phyloP scores from a whole-genome alignment of 2,329 filamentous ascomycete species.

The Epicoccum sorghinum region DNA sequence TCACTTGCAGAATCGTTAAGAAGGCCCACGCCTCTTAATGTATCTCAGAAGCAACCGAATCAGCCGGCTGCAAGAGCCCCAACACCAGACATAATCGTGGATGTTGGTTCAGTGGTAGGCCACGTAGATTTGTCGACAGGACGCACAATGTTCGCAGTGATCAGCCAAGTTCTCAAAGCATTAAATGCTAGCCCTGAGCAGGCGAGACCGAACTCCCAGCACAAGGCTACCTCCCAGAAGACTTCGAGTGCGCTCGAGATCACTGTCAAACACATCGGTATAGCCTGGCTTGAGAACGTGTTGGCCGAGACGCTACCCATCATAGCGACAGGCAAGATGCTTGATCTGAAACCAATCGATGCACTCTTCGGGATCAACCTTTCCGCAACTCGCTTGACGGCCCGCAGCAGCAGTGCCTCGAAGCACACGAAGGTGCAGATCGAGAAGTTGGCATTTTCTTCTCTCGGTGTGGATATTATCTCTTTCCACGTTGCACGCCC shows the following conservation, averaged over 20 bases:
- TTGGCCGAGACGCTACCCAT: constrained; percentile 30
- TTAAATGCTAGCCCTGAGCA: constrained; percentile 19
- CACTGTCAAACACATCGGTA: constrained; percentile 33
- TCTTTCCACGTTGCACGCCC: constrained; percentile 53
- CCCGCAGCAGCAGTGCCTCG: constrained; percentile 22
- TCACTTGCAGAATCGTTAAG: constrained; percentile 32
- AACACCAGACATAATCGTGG: constrained; percentile 31
- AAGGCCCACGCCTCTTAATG: constrained; percentile 20
- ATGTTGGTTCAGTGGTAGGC: constrained; percentile 42
- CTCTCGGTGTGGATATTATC: constrained; percentile 57
- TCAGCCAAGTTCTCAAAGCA: constrained; percentile 31
- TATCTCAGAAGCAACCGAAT: constrained; percentile 5
- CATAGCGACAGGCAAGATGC: constrained; percentile 6
- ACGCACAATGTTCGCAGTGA: constrained; percentile 41
- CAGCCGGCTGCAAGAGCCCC: constrained; percentile 18
- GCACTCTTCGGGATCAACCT: constrained; percentile 37
- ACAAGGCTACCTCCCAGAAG: background rate
- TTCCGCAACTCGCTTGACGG: constrained; percentile 32
- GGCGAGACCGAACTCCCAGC: background rate
- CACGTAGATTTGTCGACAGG: constrained; percentile 46
- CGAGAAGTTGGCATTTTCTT: constrained; percentile 55
- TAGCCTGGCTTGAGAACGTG: constrained; percentile 42
- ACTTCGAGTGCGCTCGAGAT: constrained; percentile 26
- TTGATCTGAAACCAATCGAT: constrained; percentile 35
- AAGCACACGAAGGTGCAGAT: constrained; percentile 37